Conservation (phyloP, 805 yeast genomes). For the Yarrowia yakushimensis region DNA sequence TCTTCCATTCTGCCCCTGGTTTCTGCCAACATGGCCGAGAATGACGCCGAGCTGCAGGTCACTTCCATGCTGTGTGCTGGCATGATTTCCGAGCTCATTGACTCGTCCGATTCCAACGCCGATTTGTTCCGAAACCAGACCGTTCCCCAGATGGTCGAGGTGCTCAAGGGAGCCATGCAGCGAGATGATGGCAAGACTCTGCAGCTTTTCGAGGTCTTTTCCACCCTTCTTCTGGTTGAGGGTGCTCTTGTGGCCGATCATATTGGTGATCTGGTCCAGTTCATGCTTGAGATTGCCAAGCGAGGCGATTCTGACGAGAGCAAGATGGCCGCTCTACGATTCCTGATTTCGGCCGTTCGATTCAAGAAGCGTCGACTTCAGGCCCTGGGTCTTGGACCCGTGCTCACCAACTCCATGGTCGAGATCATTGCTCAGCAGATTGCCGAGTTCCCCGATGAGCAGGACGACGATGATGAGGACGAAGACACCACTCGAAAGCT, state of each 20-base stretch:
- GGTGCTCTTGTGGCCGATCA: conserved; percentile 73
- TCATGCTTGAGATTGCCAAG: conserved; percentile 63
- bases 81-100: conserved; percentile 43
- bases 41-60: conserved; percentile 71
- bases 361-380: conserved; percentile 78
- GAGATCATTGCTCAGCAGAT: conserved; percentile 71
- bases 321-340: conserved; percentile 79
- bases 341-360: conserved; percentile 71
- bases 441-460: conserved; percentile 76
- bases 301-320: conserved; percentile 67
- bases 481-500: conserved; percentile 75
- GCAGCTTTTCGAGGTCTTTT: conserved; percentile 78
- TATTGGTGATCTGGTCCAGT: conserved; percentile 62
- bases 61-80: conserved; percentile 80
- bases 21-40: conserved; percentile 53
- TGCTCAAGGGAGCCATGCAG: conserved; percentile 67
- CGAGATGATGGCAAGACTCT: conserved; percentile 71
- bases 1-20: conserved; percentile 55
- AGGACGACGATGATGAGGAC: conserved; percentile 90
- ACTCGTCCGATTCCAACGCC: conserved; percentile 52
- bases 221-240: conserved; percentile 72
- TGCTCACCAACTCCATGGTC: conserved; percentile 67
- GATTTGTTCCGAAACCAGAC: conserved; percentile 53
- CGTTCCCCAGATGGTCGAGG: conserved; percentile 77
- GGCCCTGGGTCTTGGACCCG: conserved; percentile 79